A percentile compares a stretch with the other conserved stretches of the same genome.
phyloP scores from a whole-genome alignment of 2,329 filamentous ascomycete species.

The Ilyonectria sp. region DNA sequence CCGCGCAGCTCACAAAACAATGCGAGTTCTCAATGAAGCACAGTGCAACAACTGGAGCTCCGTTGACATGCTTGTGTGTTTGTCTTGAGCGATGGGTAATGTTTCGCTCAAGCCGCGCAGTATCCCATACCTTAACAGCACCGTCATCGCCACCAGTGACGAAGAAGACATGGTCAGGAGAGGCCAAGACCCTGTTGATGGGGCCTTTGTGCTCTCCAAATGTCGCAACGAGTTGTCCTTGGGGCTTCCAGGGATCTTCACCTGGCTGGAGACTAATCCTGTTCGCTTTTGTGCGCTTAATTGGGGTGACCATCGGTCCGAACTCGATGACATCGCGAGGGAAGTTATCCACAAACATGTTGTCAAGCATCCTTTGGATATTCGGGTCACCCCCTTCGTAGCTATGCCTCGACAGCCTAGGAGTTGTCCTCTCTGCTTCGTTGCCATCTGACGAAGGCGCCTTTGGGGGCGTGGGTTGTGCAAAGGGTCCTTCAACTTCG shows the following conservation, averaged over 20 bases:
- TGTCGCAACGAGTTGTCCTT: conserved; percentile 86
- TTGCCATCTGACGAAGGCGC: conserved; percentile 42
- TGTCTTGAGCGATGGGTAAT: conserved; percentile 89
- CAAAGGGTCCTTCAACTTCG: conserved; percentile 71
- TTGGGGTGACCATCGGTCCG: conserved; percentile 83
- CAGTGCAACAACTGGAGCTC: conserved; percentile 82
- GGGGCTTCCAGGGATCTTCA: conserved; percentile 81
- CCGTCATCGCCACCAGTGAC: conserved; percentile 94
- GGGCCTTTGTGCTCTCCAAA: conserved; percentile 90
- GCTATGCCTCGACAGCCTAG: conserved; percentile 77
- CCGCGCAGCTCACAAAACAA: conserved; percentile 91
- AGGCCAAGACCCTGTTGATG: conserved; percentile 84
- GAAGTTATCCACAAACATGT: conserved; percentile 84
- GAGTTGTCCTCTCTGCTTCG: conserved; percentile 52
- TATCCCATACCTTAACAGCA: conserved; percentile 93
- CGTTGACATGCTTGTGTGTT: conserved; percentile 82
- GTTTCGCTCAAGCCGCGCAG: conserved; percentile 89
- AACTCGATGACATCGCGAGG: conserved; percentile 78
- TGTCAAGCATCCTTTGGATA: conserved; percentile 81
- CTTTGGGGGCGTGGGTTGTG: conserved; percentile 50
- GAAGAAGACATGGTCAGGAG: conserved; percentile 95
- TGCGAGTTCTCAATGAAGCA: conserved; percentile 96
- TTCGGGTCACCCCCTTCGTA: conserved; percentile 85
- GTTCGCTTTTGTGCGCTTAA: conserved; percentile 69
- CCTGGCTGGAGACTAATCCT: conserved; percentile 62